phyloP scores from a whole-genome alignment of 2,329 filamentous ascomycete species.

The Rhynchosporium secalis region DNA sequence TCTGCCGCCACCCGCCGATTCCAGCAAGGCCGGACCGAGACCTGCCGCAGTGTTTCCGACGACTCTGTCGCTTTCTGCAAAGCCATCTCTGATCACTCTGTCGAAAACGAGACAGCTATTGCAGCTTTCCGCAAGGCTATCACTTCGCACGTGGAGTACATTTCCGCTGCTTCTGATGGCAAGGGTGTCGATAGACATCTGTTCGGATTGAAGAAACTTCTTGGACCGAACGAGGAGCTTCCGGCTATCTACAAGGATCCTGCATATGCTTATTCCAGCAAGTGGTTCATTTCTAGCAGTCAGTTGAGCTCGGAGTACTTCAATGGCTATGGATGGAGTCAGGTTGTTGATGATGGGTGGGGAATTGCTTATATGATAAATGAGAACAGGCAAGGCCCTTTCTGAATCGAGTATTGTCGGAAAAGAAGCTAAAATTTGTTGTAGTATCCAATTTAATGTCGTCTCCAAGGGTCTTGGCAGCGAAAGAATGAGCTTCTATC shows the following conservation, averaged over 20 bases:
- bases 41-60: slow-evolving; percentile 88
- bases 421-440: slow-evolving; percentile 30
- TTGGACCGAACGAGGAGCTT: slow-evolving; percentile 76
- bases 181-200: slow-evolving; percentile 94
- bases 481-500: slow-evolving; percentile 91
- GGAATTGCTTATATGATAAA: slow-evolving; percentile 99
- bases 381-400: slow-evolving; percentile 73
- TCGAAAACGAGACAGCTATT: slow-evolving; percentile 64
- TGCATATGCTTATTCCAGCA: slow-evolving; percentile 77
- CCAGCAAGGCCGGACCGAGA: slow-evolving; percentile 95
- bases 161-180: slow-evolving; percentile 82
- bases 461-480: slow-evolving; percentile 90
- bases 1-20: slow-evolving; percentile 93
- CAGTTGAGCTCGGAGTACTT: slow-evolving; percentile 97
- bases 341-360: slow-evolving; percentile 94
- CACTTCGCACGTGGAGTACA: slow-evolving; percentile 84
- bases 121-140: slow-evolving; percentile 81
- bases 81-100: slow-evolving; percentile 72
- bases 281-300: slow-evolving; percentile 86
- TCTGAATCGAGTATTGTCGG: not conserved
- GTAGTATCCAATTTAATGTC: slow-evolving; percentile 94
- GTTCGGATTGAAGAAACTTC: slow-evolving; percentile 92
- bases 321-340: slow-evolving; percentile 98
- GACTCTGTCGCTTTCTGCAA: slow-evolving; percentile 89
- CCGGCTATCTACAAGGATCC: slow-evolving; percentile 86